These are phyloP conservation scores for Mucor saturninus DNA, from an alignment of 371 early-diverging fungal genomes.

Conservation along the genomic window DNA sequence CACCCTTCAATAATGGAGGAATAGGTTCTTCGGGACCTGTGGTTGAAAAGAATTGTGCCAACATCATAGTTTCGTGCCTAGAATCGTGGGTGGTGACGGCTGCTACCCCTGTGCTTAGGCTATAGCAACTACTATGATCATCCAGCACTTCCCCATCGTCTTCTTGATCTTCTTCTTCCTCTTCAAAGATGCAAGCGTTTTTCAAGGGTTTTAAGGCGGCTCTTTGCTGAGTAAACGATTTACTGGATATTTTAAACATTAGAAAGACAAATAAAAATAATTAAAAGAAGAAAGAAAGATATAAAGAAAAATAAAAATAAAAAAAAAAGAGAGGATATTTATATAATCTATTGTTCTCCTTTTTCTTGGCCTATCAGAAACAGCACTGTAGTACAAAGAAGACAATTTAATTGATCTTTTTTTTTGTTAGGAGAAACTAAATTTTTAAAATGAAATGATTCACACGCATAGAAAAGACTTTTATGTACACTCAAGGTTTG, in stretches of 20 bases:
- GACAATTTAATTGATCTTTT: too few species aligned
- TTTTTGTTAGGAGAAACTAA: not conserved
- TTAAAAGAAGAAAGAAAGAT: slow-evolving; percentile 2
- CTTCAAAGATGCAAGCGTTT: not conserved
- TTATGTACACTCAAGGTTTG: too few species aligned
- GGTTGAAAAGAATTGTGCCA: slow-evolving; percentile 44
- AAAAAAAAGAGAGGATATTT: not conserved
- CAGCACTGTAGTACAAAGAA: too few species aligned
- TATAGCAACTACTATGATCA: slow-evolving; percentile 6
- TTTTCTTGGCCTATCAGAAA: not conserved
- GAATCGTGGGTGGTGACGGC: slow-evolving; percentile 3
- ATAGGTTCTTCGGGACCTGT: slow-evolving; percentile 47
- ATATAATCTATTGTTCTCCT: not conserved
- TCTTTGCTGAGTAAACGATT: slow-evolving; percentile 19
- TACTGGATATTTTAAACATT: slow-evolving; percentile 19
- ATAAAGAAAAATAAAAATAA: not conserved
- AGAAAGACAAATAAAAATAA: slow-evolving; percentile 2
- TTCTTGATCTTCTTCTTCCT: slow-evolving; percentile 11
- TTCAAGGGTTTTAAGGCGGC: slow-evolving; percentile 17
- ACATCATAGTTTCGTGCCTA: slow-evolving; percentile 29
- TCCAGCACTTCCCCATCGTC: not conserved
- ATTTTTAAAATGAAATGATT: slow-evolving; percentile 3
- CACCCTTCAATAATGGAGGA: not conserved
- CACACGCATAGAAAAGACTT: not conserved
- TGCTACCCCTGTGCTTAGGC: not conserved